Evolutionary conservation across 805 yeast genomes (phyloP), one percentile per base, ranked within the genome.

Genomic region (Lipomyces sp.): DNA sequence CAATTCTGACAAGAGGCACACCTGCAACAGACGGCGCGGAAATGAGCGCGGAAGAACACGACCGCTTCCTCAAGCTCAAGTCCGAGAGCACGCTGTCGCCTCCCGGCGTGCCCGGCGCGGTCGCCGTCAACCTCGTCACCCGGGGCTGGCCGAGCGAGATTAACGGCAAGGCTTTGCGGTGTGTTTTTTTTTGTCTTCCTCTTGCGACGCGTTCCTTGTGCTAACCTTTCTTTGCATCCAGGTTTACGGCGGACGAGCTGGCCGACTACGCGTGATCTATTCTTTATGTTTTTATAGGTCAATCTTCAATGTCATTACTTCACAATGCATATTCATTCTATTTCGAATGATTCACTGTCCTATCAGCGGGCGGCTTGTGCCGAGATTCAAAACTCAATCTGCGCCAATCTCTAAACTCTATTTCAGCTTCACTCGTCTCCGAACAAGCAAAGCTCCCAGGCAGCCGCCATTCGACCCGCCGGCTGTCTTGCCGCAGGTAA

Each of bases 121-220:
- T 86, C 1, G 83, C 79, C 51, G 86, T 83, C 11, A 79, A 81
- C 45, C 68, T 90, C 48, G 90, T 84, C 0, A 53, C 81, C 13
- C 67, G 69, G 23, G 89, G 88, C 0, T 77, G 85, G 62, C 72
- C 78, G 2, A 45, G 63, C 2, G 76, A 72, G 0, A 62, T 87
- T 34, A 82, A 81, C 51, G 98, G 97, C 0, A 65, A 73, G 54
- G 86, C 81, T 63, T 61, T 83, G 45, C 72, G 96, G 51, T 86
- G 79, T 26, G 59, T 22, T 13, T 24, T 8, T 44, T 13, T 3
- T 31, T 24, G n/a, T 16, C 63, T 72, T 73, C 13, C 10, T 32
- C 4, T 16, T 57, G 86, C 5, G 2, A 8, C 13, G n/a, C n/a
- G 14, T 19, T n/a, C 16, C 34, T 21, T 10, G 21, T 18, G 4